A percentile compares a stretch with the other conserved stretches of the same genome.
These are phyloP conservation scores for Cordyceps farinosa DNA, from an alignment of 2,329 filamentous ascomycete species.

Conservation along the genomic window DNA sequence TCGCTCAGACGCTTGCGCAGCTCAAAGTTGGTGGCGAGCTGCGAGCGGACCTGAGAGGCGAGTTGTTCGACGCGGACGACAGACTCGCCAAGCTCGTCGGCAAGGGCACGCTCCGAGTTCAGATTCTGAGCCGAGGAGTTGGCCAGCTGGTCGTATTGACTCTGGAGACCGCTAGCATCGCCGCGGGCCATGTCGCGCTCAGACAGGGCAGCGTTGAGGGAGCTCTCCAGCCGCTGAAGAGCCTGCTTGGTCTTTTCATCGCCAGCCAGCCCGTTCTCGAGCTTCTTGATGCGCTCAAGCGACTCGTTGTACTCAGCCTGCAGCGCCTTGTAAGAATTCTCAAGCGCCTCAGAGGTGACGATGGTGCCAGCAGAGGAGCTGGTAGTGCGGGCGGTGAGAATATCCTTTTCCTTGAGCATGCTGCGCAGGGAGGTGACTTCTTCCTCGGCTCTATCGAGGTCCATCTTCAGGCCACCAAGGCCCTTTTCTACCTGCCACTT, in stretches of 20 bases:
- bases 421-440: conserved; percentile 81
- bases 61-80: conserved; percentile 76
- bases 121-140: conserved; percentile 54
- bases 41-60: conserved; percentile 72
- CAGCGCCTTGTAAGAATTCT: conserved; percentile 70
- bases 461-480: conserved; percentile 85
- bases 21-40: conserved; percentile 72
- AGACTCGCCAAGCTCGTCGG: conserved; percentile 67
- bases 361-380: conserved; percentile 26
- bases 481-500: conserved; percentile 97
- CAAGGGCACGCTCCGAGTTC: conserved; percentile 60
- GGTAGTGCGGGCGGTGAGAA: conserved; percentile 56
- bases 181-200: conserved; percentile 70
- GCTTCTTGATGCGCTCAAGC: conserved; percentile 60
- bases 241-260: conserved; percentile 61
- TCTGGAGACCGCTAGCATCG: conserved; percentile 59
- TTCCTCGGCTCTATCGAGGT: conserved; percentile 89
- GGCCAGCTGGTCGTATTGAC: conserved; percentile 57
- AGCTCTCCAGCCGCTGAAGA: conserved; percentile 63
- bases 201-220: conserved; percentile 64
- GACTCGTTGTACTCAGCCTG: conserved; percentile 67
- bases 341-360: conserved; percentile 67
- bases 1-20: conserved; percentile 73
- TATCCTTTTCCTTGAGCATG: conserved; percentile 79
- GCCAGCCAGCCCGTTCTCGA: conserved; percentile 49